Conservation (phyloP, 2,329 filamentous ascomycete genomes). For the Dendryphion nanum region DNA sequence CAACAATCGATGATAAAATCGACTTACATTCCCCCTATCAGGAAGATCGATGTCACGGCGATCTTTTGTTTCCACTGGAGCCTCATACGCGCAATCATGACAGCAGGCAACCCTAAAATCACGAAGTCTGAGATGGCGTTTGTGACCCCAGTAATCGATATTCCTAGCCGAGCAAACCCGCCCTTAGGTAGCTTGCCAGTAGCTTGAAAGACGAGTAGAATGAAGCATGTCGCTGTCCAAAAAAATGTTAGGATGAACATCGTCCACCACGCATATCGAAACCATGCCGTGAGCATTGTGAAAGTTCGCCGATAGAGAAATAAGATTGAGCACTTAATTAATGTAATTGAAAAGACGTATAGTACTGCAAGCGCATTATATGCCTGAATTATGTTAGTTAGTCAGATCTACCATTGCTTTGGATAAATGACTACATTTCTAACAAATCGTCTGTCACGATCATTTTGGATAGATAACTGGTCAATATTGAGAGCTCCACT, state of each 20-base stretch:
- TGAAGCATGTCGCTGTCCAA: conserved; percentile 2
- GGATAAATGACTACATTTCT: neutral
- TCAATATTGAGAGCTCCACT: conserved; percentile 6
- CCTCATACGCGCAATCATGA: neutral
- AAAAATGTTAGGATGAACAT: neutral
- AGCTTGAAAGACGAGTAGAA: conserved; percentile 6
- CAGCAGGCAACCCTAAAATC: neutral
- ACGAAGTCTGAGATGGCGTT: conserved; percentile 2
- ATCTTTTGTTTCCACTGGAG: neutral
- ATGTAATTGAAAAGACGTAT: conserved; percentile 10
- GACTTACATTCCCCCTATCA: conserved; percentile 6
- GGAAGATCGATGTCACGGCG: neutral
- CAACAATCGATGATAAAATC: neutral
- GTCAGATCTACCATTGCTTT: neutral
- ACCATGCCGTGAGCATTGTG: conserved; percentile 8
- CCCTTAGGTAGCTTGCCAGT: conserved; percentile 2
- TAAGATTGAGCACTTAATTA: conserved; percentile 12
- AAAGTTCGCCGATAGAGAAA: conserved; percentile 14
- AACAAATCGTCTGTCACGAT: neutral
- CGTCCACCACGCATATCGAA: conserved; percentile 1
- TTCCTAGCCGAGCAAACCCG: conserved; percentile 4
- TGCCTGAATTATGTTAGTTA: neutral
- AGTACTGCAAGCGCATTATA: conserved; percentile 3
- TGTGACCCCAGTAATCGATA: conserved; percentile 8
- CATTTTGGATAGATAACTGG: conserved; percentile 1